Base-by-base conservation (phyloP, 2,329 filamentous ascomycete genomes). In the Aspergillus neotritici region DNA sequence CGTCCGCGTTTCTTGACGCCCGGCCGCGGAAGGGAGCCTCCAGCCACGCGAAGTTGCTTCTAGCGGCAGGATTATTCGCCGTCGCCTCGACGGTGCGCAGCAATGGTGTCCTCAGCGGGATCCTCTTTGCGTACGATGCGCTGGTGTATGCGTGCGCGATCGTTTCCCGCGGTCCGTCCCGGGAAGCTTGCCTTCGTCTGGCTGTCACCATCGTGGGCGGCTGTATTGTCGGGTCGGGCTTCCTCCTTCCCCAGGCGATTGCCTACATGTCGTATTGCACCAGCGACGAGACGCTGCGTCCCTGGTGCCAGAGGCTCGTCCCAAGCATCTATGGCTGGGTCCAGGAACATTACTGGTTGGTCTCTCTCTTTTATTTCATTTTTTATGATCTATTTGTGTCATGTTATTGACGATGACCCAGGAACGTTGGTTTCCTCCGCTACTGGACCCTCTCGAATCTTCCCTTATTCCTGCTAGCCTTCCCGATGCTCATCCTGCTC, bases 311-410 rank as follows among this genome's bases (percentile, higher is more conserved):
- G 14, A 74, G 71, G 13, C 63, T 68, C n/a, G 50, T 90, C 10
- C 93, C 93, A 4, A 94, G 88, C 62, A 90, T 98, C 47, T 97
- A 94, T 67, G 77, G 81, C 0, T 97, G 86, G 73, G 91, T 97
- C 2, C 93, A 98, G 62, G 75, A 76, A 35, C 74, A 86, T 57
- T 97, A 98, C 66, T 98, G 93, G 90, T 94, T 75, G 64, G 80
- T 66, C 14, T 10, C 32, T 21, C 21, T 21, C 21, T 25, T 9
- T 9, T 25, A 2, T 25, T 25, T 2, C 9, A 2, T 9, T 9
- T 3, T 25, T 9, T 25, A 3, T 9, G 3, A 2, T 25, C 5
- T 9, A 8, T 25, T 8, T 25, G 21, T 25, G 9, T 25, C 7
- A 25, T 25, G 21, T 21, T 25, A 25, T 5, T 25, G 7, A 25